Base-by-base conservation (phyloP, 1,284 basidiomycete species). In the Tremellales sp. region DNA sequence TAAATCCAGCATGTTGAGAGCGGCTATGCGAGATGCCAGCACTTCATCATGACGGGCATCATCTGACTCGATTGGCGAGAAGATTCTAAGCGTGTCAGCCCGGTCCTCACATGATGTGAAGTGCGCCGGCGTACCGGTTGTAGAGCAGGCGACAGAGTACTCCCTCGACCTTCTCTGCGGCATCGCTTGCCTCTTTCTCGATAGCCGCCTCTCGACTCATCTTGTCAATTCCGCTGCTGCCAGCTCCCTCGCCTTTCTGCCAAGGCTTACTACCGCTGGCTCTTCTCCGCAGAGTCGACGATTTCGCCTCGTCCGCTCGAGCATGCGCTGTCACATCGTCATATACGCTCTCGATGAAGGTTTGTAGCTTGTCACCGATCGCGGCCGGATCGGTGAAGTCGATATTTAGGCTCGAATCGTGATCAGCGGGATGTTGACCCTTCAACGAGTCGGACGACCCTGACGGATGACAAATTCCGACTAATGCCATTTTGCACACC, bases 41-140 rank as follows among this genome's bases (percentile, higher is more conserved):
- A 89, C 85, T 61, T 89, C 88, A 63, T 97, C 90, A 62, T 92
- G 89, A 1, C 83, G 84, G 0, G 81, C 78, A 64, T 96, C 90
- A 53, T 89, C 86, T 0, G 87, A 84, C 0, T 78, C 79, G 2
- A 81, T 75, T 2, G 82, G 83, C 2, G 81, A 76, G 65, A 85
- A 87, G 19, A 87, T 64, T 41, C 83, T 84, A 52, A 13, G 35
- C 25, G 45, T 41, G 37, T 27, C 45, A 42, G 24, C 26, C 19
- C 13, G 3, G 25, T 0, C 1, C 10, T 31, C 19, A 19, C 10
- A 7, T 19, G 10, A 4, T 10, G 23, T 29, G n/a, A 39, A 21
- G 35, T 21, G 26, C n/a, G n/a, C n/a, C n/a, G 11, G 67, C 76
- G 45, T 48, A 82, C 82, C 80, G 72, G 61, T 86, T 86, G 63